These are phyloP conservation scores for Gynochthodes officinalis DNA, from an alignment of 257 asterid genomes.

Conservation along the genomic window DNA sequence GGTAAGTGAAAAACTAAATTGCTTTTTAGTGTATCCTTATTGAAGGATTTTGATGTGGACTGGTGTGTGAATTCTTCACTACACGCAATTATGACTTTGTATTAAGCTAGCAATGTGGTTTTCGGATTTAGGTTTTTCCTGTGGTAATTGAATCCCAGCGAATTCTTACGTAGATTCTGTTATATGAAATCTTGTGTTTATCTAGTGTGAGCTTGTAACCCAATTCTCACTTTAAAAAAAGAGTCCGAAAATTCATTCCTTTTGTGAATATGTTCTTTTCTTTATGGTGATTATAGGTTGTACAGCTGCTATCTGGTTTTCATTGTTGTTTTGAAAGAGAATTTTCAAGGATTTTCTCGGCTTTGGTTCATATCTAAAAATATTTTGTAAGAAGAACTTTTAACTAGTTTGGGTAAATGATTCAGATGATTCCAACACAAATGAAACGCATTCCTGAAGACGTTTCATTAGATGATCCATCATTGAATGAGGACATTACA, in stretches of 20 bases:
- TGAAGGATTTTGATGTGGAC: neutral
- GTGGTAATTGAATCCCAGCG: neutral
- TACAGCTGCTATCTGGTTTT: neutral
- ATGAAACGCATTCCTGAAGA: conserved; percentile 81
- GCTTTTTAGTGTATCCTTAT: neutral
- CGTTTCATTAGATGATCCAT: conserved; percentile 42
- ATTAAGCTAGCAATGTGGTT: neutral
- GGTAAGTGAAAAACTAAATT: neutral
- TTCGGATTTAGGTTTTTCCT: neutral
- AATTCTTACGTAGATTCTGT: conserved; percentile 5
- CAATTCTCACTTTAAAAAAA: neutral
- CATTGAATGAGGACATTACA: conserved; percentile 47
- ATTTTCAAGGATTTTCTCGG: neutral
- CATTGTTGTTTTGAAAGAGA: neutral
- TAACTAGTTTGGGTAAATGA: conserved; percentile 14
- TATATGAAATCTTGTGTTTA: neutral
- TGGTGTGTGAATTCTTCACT: neutral
- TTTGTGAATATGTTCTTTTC: neutral
- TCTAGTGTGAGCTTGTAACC: neutral
- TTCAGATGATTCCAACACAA: conserved; percentile 74
- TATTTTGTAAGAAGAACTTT: neutral
- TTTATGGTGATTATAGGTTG: neutral
- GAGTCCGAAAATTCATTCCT: neutral
- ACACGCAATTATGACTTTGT: neutral
- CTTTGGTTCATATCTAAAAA: neutral